Conservation (phyloP, 441 rosid species). For the Corymbia citriodora region DNA sequence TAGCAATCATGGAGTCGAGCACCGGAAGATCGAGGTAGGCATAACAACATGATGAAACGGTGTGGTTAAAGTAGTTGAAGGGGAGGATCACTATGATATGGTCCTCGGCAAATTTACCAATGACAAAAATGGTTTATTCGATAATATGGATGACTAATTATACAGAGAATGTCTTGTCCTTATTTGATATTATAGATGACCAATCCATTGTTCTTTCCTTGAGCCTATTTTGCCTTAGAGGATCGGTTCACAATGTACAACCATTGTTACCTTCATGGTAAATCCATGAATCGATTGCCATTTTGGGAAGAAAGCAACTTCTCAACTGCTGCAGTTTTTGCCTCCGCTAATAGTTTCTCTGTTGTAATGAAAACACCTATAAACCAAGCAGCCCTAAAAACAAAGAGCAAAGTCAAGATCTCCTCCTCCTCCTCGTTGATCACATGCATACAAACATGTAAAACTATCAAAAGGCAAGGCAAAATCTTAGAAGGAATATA, state of each 20-base stretch:
- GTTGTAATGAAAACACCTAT: neutral
- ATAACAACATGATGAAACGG: neutral
- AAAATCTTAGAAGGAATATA: neutral
- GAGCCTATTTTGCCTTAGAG: neutral
- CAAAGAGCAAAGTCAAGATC: neutral
- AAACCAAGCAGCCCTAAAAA: neutral
- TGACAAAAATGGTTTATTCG: neutral
- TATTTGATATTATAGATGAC: neutral
- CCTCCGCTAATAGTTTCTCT: neutral
- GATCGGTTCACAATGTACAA: neutral
- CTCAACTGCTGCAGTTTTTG: neutral
- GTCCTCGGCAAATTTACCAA: neutral
- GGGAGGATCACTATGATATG: neutral
- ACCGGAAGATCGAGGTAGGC: neutral
- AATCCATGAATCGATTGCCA: neutral
- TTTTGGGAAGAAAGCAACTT: neutral
- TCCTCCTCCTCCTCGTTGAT: neutral
- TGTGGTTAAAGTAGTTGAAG: neutral
- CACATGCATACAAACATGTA: neutral
- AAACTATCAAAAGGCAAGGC: neutral
- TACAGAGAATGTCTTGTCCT: neutral
- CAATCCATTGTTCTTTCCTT: neutral
- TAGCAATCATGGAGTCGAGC: neutral
- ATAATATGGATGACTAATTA: neutral
- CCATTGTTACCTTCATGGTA: neutral